Base-by-base conservation (phyloP, 2,329 filamentous ascomycete species). In the Lizonia empirigonia region DNA sequence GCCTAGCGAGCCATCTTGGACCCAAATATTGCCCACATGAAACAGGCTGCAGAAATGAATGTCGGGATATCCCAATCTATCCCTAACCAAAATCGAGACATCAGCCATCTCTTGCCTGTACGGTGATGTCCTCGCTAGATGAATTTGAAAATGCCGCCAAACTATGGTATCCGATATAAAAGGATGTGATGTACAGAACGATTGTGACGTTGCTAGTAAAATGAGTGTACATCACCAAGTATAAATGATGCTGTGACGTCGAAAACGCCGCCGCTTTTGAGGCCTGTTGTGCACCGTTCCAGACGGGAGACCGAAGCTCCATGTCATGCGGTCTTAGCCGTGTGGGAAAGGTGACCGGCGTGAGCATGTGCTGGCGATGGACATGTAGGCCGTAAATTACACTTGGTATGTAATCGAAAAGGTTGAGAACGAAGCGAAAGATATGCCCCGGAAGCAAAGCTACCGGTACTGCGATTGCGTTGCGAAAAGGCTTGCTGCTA, bases 401-500 rank as follows among this genome's bases (percentile, higher is more conserved):
- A 53, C 50, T 35, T 24, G 12, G 22, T 48, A 49, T 48, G 39
- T 30, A 32, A 53, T 58, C 42, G 52, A 67, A 67, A 56, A 58
- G 49, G 57, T 59, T 50, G 58, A 48, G 18, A 48, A 40, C 29
- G 50, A 53, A 53, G 34, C 30, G 33, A 53, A 48, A n/a, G 7
- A 12, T 15, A n/a, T 10, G 35, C 29, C 19, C 20, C 34, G 24
- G 23, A 32, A 16, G 19, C 18, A 4, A n/a, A 23, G 5, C 34
- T 53, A 72, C 60, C 72, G 69, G 47, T 73, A 72, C 45, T 64
- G 62, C 39, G 69, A 69, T 54, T 73, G 70, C 7, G 72, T 70
- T 19, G 69, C 68, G 55, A 73, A 64, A 16, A 74, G 91, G 74
- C 88, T 91, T 5, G 90, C 88, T 9, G 91, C 85, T 23, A 90